Evolutionary conservation across 805 yeast species (phyloP), one percentile per base, ranked within the genome.

Genomic region (Yarrowia keelungensis): DNA sequence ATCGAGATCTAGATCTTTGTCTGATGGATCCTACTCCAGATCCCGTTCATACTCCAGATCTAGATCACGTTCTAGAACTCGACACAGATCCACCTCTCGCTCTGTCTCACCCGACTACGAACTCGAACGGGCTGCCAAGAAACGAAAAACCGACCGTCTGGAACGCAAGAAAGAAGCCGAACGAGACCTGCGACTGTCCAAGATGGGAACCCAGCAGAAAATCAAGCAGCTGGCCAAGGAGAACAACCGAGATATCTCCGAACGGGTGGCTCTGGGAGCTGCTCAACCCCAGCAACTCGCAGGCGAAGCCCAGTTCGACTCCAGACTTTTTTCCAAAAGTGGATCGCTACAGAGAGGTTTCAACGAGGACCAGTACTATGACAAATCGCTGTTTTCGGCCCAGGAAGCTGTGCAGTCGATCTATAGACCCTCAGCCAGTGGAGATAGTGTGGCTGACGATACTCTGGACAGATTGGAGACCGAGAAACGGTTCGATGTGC

Each of bases 341-440:
- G 59, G 71, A 12, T 51, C 68, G 16, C 36, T 53, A 5, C 68
- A 72, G 10, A 70, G 70, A 5, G 69, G 67, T 22, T 73, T 73
- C 58, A 73, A 74, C 41, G 84, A 81, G 36, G 87, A 83, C 64
- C 86, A 84, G 72, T 77, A 86, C 3, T 89, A 88, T 72, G 89
- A 86, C 70, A 81, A 76, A 64, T 87, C 91, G 0, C 75, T 89
- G 35, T 88, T 88, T 74, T 78, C 79, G 46, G 84, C 81, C 3
- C 86, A 85, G 68, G 85, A 83, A 68, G 86, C 84, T 5, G 77
- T 86, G 8, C 81, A 81, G 56, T 81, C 79, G 65, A 80, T 87
- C 14, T 87, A 86, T 73, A 79, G 84, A 69, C 81, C 84, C 66
- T 64, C 78, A 2, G 77, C 73, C 7, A 73, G 73, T 8, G 71